A percentile compares a stretch with the other conserved stretches of the same genome.
Conservation (phyloP, 2,329 filamentous ascomycete genomes). For the Penicillium sp. region DNA sequence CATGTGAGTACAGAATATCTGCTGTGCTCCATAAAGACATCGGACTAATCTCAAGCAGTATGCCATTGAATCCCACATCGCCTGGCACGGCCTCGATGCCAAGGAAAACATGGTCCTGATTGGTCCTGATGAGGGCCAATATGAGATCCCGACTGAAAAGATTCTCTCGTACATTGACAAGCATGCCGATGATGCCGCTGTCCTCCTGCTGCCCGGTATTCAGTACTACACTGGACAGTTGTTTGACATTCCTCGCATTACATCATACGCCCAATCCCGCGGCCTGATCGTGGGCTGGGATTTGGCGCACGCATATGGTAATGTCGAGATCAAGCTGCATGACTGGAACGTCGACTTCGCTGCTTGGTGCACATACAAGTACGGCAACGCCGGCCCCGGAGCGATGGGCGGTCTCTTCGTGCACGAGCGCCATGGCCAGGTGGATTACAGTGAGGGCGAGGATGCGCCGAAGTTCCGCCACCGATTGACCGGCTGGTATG, state of each 20-base stretch:
- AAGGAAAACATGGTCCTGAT: slow-evolving; percentile 71
- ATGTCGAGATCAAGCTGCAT: slow-evolving; percentile 74
- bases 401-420: slow-evolving; percentile 77
- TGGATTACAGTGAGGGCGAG: slow-evolving; percentile 40
- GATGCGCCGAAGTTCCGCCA: slow-evolving; percentile 57
- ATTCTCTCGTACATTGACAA: slow-evolving; percentile 72
- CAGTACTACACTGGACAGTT: slow-evolving; percentile 90
- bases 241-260: slow-evolving; percentile 78
- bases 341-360: slow-evolving; percentile 91
- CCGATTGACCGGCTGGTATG: slow-evolving; percentile 80
- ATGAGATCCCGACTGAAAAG: slow-evolving; percentile 66
- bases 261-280: slow-evolving; percentile 67
- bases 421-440: slow-evolving; percentile 66
- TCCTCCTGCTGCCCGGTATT: slow-evolving; percentile 79
- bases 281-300: slow-evolving; percentile 81
- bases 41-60: slow-evolving; percentile 53
- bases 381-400: slow-evolving; percentile 81
- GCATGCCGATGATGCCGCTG: slow-evolving; percentile 69
- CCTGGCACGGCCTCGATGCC: slow-evolving; percentile 67
- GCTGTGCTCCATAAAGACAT: neutral
- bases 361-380: slow-evolving; percentile 92
- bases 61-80: slow-evolving; percentile 76
- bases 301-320: slow-evolving; percentile 79
- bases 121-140: slow-evolving; percentile 56
- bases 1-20: slow-evolving; percentile 53